phyloP scores from a whole-genome alignment of 176 grass and related monocot genomes.

The Bolboschoenus planiculmis region DNA sequence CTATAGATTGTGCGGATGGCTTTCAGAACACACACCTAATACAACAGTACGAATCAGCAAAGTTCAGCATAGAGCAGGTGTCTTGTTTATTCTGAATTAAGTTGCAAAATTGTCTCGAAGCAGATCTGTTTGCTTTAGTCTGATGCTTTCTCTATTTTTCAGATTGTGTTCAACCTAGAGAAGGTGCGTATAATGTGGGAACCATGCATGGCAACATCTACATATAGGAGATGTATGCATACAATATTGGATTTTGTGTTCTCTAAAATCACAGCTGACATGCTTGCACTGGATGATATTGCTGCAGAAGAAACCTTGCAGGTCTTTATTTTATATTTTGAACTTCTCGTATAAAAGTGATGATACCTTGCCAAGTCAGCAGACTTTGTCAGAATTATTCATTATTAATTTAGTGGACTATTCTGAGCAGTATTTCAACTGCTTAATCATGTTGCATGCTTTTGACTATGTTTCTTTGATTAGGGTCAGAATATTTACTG shows the following conservation, averaged over 20 bases:
- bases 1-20: slow-evolving; percentile 71
- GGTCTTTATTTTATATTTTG: slow-evolving; percentile 23
- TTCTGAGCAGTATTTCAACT: not conserved
- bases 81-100: slow-evolving; percentile 28
- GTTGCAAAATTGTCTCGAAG: slow-evolving; percentile 15
- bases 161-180: slow-evolving; percentile 86
- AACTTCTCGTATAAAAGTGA: not conserved
- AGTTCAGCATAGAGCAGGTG: slow-evolving; percentile 90
- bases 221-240: slow-evolving; percentile 79
- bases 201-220: slow-evolving; percentile 48
- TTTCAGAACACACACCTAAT: slow-evolving; percentile 90
- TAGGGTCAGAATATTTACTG: not conserved
- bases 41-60: slow-evolving; percentile 70
- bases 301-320: slow-evolving; percentile 91
- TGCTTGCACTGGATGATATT: slow-evolving; percentile 96
- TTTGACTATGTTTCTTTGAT: not conserved
- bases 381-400: not conserved
- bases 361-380: not conserved
- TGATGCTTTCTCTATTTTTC: slow-evolving; percentile 6
- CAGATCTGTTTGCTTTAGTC: slow-evolving; percentile 1
- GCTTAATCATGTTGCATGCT: not conserved
- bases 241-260: slow-evolving; percentile 66
- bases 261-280: slow-evolving; percentile 78
- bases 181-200: slow-evolving; percentile 95
- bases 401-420: not conserved